These are phyloP conservation scores for Albizia julibrissin DNA, from an alignment of 306 rosid genomes.

Conservation along the genomic window DNA sequence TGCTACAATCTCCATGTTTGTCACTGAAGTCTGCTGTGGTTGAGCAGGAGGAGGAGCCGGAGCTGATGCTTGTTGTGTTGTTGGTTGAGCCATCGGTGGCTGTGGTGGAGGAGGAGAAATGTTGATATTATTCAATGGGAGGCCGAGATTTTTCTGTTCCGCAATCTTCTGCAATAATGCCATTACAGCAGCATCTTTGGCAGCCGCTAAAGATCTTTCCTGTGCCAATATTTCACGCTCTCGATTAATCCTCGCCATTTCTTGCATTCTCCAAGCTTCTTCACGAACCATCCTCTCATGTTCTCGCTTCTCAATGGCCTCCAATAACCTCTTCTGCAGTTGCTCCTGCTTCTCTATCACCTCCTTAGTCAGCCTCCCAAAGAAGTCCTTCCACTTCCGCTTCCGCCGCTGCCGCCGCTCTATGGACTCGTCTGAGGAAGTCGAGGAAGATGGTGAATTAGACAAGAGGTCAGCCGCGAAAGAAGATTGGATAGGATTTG, in stretches of 20 bases:
- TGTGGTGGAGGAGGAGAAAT: not conserved
- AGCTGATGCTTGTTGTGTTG: not conserved
- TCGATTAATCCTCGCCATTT: slow-evolving; percentile 58
- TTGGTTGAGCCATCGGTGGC: not conserved
- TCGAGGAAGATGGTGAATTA: slow-evolving; percentile 68
- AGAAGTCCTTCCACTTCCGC: slow-evolving; percentile 90
- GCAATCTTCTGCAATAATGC: slow-evolving; percentile 72
- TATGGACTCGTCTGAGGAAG: slow-evolving; percentile 67
- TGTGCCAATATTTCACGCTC: slow-evolving; percentile 77
- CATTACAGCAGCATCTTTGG: slow-evolving; percentile 77
- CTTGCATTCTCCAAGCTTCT: slow-evolving; percentile 86
- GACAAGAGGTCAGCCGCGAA: slow-evolving; percentile 47
- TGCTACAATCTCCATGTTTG: slow-evolving; percentile 41
- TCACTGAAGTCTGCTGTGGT: not conserved
- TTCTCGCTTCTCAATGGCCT: slow-evolving; percentile 81
- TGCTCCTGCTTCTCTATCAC: slow-evolving; percentile 80
- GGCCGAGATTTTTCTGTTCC: slow-evolving; percentile 51
- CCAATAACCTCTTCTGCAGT: slow-evolving; percentile 67
- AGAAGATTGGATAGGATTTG: slow-evolving; percentile 34
- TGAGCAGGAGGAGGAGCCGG: no score
- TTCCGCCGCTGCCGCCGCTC: slow-evolving; percentile 59
- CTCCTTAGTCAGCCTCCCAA: slow-evolving; percentile 67
- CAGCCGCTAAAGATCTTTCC: slow-evolving; percentile 66
- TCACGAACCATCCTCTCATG: slow-evolving; percentile 65
- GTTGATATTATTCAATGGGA: slow-evolving; percentile 26